Base-by-base conservation (phyloP, 345 rosid genomes). In the Geranium rotundifolium region DNA sequence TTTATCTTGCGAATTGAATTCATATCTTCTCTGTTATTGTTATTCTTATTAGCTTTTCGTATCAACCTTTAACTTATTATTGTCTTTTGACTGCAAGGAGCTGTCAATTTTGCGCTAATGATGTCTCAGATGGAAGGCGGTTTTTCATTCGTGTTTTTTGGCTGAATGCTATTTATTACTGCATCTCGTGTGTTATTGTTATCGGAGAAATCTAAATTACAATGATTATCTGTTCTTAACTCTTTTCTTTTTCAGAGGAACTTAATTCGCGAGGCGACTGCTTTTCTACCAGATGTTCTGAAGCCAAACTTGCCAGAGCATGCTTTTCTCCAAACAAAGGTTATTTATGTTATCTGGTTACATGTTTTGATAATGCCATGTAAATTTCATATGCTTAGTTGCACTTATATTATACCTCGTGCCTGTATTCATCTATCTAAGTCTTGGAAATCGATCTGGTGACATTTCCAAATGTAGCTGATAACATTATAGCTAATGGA, bases 71-170 rank as follows among this genome's bases (percentile, higher is more conserved):
- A 41, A 41, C 9, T 5, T 41, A 5, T 9, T 13, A 3, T 9
- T 41, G 7, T 58, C 49, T 69, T 57, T 56, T 70, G 64, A 70
- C 4, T 31, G 37, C 37, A 31, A 97, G 99, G 99, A 58, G 99
- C 99, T 59, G 96, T 85, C 59, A 90, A 95, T 77, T 95, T 95
- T 84, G 96, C 99, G 52, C 72, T 90, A 76, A 95, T 88, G 99
- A 95, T 95, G 99, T 90, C 99, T 57, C 96, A 95, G 82, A 95
- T 95, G 99, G 96, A 90, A 79, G 99, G 95, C 58, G 99, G 99
- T 54, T 49, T 72, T 71, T 14, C 65, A 59, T 61, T 31, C 30
- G 12, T 18, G 46, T 7, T 55, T 19, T 58, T 2, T 17, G 7
- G 29, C 37, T 16, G 29, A 13, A 46, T 19, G 19, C 46, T 54